Percentiles rank a stretch among this genome's conserved stretches.
Evolutionary conservation across 1,284 basidiomycete genomes (phyloP).

Genomic region (Cutaneotrichosporon cyanovorans): DNA sequence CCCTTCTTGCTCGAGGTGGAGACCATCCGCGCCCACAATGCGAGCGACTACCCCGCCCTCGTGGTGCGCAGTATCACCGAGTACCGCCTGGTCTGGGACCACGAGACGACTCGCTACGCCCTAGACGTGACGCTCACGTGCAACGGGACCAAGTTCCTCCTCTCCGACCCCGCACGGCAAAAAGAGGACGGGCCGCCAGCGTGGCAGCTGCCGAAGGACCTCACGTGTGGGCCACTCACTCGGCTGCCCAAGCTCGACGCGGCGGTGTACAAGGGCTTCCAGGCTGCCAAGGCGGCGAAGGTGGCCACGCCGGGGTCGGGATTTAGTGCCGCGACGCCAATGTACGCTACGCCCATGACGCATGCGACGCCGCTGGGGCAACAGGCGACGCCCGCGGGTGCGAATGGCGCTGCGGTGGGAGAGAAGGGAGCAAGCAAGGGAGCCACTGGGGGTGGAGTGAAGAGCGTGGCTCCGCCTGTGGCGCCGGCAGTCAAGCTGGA

Average conservation of each 20-base stretch:
- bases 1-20: slow-evolving; percentile 28
- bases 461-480: background rate
- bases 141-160: slow-evolving; percentile 16
- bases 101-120: slow-evolving; percentile 18
- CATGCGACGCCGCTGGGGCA: background rate
- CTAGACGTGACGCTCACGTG: slow-evolving; percentile 19
- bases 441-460: background rate
- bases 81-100: slow-evolving; percentile 32
- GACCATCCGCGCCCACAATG: slow-evolving; percentile 8
- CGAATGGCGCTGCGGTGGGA: too few species aligned
- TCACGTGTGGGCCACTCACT: slow-evolving; percentile 23
- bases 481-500: slow-evolving; percentile 13
- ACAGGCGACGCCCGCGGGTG: background rate
- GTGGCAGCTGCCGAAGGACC: slow-evolving; percentile 5
- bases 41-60: slow-evolving; percentile 14
- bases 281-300: slow-evolving; percentile 10
- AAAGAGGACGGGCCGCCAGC: background rate
- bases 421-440: too few species aligned
- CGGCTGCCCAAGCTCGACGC: slow-evolving; percentile 17
- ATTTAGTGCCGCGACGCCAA: slow-evolving; percentile 2
- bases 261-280: slow-evolving; percentile 17
- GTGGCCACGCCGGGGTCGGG: slow-evolving; percentile 8
- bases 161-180: slow-evolving; percentile 21
- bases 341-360: slow-evolving; percentile 3
- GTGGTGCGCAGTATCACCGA: slow-evolving; percentile 21